Conservation (phyloP, 306 rosid genomes). For the Cucurbita maxima region DNA sequence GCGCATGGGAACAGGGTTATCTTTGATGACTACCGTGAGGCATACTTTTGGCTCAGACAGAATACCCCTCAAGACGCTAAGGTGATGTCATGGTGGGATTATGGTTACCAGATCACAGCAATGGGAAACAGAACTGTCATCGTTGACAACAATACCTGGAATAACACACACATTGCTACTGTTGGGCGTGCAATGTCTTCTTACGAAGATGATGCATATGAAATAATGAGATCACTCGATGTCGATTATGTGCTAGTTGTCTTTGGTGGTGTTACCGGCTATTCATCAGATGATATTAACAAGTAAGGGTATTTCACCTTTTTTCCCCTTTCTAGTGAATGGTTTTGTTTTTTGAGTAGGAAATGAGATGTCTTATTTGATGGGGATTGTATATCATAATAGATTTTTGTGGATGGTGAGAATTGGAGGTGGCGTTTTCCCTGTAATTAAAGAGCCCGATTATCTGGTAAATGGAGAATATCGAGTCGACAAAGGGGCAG, state of each 20-base stretch:
- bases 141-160: slow-evolving; percentile 99
- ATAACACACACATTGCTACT: slow-evolving; percentile 96
- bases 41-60: slow-evolving; percentile 97
- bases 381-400: neutral
- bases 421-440: slow-evolving; percentile 96
- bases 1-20: slow-evolving; percentile 92
- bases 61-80: slow-evolving; percentile 94
- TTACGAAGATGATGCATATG: slow-evolving; percentile 91
- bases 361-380: neutral
- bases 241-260: slow-evolving; percentile 94
- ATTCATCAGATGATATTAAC: slow-evolving; percentile 96
- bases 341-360: neutral
- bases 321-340: neutral
- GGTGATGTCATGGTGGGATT: slow-evolving; percentile 99
- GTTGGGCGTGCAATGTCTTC: slow-evolving; percentile 99
- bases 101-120: slow-evolving; percentile 95
- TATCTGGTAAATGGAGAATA: slow-evolving; percentile 96
- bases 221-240: slow-evolving; percentile 83
- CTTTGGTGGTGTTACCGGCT: slow-evolving; percentile 97
- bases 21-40: slow-evolving; percentile 97
- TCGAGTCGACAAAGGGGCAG: slow-evolving; percentile 98
- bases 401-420: slow-evolving; percentile 99
- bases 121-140: slow-evolving; percentile 99
- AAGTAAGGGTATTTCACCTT: slow-evolving; percentile 40
- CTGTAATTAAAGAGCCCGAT: slow-evolving; percentile 95